A percentile compares a stretch with the other conserved stretches of the same genome.
These are phyloP conservation scores for Thyridium curvatum DNA, from an alignment of 2,329 filamentous ascomycete genomes.

Conservation along the genomic window DNA sequence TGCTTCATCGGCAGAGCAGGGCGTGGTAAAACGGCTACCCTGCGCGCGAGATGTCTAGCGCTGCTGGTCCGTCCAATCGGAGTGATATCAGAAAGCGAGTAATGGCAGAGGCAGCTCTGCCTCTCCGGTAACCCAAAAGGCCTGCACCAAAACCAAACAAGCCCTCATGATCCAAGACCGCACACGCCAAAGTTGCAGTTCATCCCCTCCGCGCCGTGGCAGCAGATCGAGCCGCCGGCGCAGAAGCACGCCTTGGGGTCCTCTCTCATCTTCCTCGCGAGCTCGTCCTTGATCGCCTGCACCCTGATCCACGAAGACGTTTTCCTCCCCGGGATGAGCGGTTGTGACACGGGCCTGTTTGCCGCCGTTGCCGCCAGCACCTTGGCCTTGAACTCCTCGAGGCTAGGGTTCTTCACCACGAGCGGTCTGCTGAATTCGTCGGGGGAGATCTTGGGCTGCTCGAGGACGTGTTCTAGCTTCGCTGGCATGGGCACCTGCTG, in stretches of 20 bases:
- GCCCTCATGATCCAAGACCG: background rate
- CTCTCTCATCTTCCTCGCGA: background rate
- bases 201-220: conserved; percentile 1
- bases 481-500: no score
- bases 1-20: no score
- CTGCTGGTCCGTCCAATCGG: no score
- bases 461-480: no score
- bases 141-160: no score
- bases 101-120: no score
- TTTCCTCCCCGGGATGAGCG: background rate
- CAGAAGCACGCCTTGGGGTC: conserved; percentile 7
- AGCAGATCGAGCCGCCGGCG: conserved; percentile 9
- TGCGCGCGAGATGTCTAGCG: no score
- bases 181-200: conserved; percentile 5
- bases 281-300: background rate
- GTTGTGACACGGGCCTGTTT: no score
- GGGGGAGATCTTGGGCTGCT: no score
- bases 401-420: background rate
- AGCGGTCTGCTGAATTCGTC: background rate
- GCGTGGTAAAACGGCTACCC: no score
- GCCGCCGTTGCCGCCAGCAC: background rate
- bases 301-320: conserved; percentile 1
- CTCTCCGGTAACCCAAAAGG: no score
- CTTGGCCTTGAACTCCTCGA: background rate
- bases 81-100: no score